Evolutionary conservation across 1,284 basidiomycete species (phyloP).

Genomic region (Apiotrichum akiyoshidainum): DNA sequence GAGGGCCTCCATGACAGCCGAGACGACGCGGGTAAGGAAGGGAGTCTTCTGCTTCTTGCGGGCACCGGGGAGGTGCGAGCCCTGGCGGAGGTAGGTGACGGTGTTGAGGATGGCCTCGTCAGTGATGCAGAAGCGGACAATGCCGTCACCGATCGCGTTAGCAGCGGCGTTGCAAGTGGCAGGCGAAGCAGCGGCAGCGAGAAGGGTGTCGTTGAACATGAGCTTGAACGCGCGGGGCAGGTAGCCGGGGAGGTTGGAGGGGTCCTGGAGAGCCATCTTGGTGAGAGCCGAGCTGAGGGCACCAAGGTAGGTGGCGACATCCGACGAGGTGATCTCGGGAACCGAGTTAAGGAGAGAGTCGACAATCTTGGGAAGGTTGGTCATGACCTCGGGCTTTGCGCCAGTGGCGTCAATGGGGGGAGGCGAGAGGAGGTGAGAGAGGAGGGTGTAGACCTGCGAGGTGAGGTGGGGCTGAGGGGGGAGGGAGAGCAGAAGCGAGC

Average conservation of each 20-base stretch:
- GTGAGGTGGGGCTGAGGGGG: constrained; percentile 81
- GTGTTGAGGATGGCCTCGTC: constrained; percentile 61
- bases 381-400: constrained; percentile 39
- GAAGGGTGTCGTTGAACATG: constrained; percentile 65
- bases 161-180: constrained; percentile 59
- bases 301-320: constrained; percentile 57
- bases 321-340: constrained; percentile 59
- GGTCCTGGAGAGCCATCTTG: constrained; percentile 47
- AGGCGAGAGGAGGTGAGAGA: constrained; percentile 67
- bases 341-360: constrained; percentile 69
- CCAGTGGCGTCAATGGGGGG: constrained; percentile 42
- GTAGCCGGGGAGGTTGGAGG: constrained; percentile 49
- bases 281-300: constrained; percentile 53
- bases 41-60: constrained; percentile 56
- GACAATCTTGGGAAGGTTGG: constrained; percentile 64
- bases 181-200: constrained; percentile 30
- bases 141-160: constrained; percentile 57
- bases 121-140: constrained; percentile 67
- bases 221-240: constrained; percentile 70
- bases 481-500: constrained; percentile 67
- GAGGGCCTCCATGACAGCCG: constrained; percentile 63
- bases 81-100: constrained; percentile 41
- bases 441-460: constrained; percentile 72
- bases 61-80: constrained; percentile 44
- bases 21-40: constrained; percentile 62